Evolutionary conservation across 768 basidiomycete genomes (phyloP).

Genomic region (Filobasidium wieringae): DNA sequence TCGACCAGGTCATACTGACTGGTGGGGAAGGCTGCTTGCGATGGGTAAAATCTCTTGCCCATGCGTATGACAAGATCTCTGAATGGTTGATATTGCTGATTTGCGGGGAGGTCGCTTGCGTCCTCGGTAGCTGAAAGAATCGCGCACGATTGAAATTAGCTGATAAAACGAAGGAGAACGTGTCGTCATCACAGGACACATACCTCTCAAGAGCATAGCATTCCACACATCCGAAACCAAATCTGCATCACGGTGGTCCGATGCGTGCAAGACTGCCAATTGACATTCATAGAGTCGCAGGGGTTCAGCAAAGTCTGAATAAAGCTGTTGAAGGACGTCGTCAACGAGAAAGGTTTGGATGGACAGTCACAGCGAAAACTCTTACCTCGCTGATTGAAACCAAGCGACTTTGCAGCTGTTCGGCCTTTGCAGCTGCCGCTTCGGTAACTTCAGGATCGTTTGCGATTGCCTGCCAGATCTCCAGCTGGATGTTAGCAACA

Average conservation of each 20-base stretch:
- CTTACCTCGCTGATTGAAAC: slow-evolving; percentile 6
- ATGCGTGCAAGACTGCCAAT: slow-evolving; percentile 5
- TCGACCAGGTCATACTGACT: slow-evolving; percentile 1
- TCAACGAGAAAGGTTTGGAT: neutral
- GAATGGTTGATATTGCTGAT: slow-evolving; percentile 6
- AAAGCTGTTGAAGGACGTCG: neutral
- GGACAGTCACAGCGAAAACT: neutral
- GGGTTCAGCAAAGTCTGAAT: slow-evolving; percentile 7
- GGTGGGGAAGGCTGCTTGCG: slow-evolving; percentile 7
- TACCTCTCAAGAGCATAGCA: slow-evolving; percentile 5
- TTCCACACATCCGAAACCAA: slow-evolving; percentile 12
- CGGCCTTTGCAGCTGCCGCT: slow-evolving; percentile 4
- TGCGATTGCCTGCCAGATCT: slow-evolving; percentile 55
- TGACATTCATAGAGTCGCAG: slow-evolving; percentile 2
- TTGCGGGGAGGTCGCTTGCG: neutral
- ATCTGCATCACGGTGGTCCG: slow-evolving; percentile 8
- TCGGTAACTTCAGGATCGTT: slow-evolving; percentile 4
- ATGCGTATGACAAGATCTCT: slow-evolving; percentile 3
- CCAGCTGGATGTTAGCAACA: slow-evolving; percentile 92
- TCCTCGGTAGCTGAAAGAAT: neutral
- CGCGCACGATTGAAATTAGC: neutral
- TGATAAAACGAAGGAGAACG: too few species aligned
- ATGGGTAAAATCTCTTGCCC: slow-evolving; percentile 9
- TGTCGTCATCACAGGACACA: neutral
- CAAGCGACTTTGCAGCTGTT: neutral